Conservation (phyloP, 768 basidiomycete genomes). For the Mycena albidolilacea region DNA sequence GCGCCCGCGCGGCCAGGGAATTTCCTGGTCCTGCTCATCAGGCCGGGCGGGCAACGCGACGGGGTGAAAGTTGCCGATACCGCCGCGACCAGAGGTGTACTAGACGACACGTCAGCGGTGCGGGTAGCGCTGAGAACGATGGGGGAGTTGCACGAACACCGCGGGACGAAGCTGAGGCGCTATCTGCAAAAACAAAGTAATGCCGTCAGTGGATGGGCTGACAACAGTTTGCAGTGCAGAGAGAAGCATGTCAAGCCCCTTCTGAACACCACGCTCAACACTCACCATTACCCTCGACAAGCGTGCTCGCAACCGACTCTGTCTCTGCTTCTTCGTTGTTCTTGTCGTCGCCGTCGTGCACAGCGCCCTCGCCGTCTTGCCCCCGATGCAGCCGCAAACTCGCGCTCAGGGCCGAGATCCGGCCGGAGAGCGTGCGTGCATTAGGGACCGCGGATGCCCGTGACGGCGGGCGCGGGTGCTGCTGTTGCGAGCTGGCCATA, state of each 20-base stretch:
- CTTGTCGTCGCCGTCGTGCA: slow-evolving; percentile 5
- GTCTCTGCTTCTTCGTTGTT: neutral
- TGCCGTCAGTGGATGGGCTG: slow-evolving; percentile 16
- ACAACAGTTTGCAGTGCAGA: neutral
- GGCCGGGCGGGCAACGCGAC: neutral
- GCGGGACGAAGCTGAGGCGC: neutral
- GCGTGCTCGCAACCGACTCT: slow-evolving; percentile 12
- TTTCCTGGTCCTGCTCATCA: slow-evolving; percentile 9
- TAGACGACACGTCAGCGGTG: slow-evolving; percentile 24
- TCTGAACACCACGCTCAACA: slow-evolving; percentile 13
- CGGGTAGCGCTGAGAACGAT: neutral
- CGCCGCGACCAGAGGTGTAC: slow-evolving; percentile 25
- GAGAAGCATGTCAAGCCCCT: slow-evolving; percentile 6
- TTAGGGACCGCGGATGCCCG: too few relatives aligned
- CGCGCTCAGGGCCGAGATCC: too few relatives aligned
- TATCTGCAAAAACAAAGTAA: slow-evolving; percentile 18
- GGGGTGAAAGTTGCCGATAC: slow-evolving; percentile 29
- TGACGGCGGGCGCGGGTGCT: too few relatives aligned
- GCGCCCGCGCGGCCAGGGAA: slow-evolving; percentile 36
- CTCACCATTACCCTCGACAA: slow-evolving; percentile 18
- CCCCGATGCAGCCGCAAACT: slow-evolving; percentile 6
- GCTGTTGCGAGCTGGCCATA: too few relatives aligned
- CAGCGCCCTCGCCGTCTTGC: slow-evolving; percentile 4
- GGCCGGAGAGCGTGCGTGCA: too few relatives aligned
- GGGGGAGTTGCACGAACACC: neutral